Base-by-base conservation (phyloP, 306 rosid genomes). In the Delonix regia region DNA sequence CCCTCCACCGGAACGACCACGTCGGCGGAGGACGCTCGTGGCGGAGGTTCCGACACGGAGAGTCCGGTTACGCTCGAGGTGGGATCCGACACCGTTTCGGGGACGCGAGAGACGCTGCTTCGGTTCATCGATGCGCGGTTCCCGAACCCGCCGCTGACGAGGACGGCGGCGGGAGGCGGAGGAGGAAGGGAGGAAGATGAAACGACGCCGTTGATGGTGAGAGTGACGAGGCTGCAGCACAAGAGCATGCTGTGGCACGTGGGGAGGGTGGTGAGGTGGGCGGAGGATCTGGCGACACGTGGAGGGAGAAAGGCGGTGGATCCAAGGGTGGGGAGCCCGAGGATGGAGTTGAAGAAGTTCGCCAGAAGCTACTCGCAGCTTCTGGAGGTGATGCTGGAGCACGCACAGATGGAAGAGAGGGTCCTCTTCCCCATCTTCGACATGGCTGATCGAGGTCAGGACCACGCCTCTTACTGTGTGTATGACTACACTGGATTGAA, bases 321-420 rank as follows among this genome's bases (percentile, higher is more conserved):
- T 86, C 97, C 93, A 4, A 67, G 88, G 24, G 33, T 91, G 45
- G 98, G 98, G 65, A 93, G 80, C 33, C 95, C 97, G 3, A 64
- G 71, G 74, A 93, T 93, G 98, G 97, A 93, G 90, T 55, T 90
- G 16, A 87, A 72, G 88, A 93, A 93, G 75, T 87, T 93, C 71
- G 90, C 83, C 9, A 80, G 51, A 81, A 93, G 92, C 86, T 93
- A 93, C 78, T 89, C 97, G 38, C 92, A 91, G 86, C 53, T 93
- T 71, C 80, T 89, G 71, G 97, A 93, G 41, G 42, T 93, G 69
- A 83, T 93, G 97, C 74, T 93, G 83, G 98, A 93, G 33, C 98
- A 93, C 76, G 98, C 97, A 30, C 93, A 85, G 80, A 91, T 93
- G 97, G 98, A 93, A 66, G 98, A 93, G 78, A 87, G 82, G 53